Conservation (phyloP, 257 asterid genomes). For the Asclepias syriaca region DNA sequence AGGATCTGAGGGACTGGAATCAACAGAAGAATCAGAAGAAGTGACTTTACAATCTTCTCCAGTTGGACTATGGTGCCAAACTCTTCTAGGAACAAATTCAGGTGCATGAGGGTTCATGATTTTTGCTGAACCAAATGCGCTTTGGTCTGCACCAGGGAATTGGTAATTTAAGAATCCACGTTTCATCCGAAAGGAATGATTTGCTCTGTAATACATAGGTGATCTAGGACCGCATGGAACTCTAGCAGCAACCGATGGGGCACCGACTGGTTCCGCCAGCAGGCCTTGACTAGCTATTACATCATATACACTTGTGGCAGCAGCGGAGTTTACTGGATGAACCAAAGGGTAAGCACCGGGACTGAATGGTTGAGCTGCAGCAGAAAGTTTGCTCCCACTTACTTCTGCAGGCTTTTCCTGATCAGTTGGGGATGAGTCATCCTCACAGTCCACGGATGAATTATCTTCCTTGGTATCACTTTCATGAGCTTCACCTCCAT, state of each 20-base stretch:
- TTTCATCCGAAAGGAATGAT: slow-evolving; percentile 48
- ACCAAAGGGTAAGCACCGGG: slow-evolving; percentile 62
- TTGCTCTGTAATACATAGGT: slow-evolving; percentile 65
- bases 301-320: slow-evolving; percentile 55
- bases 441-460: slow-evolving; percentile 43
- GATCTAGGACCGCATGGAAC: slow-evolving; percentile 98
- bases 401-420: slow-evolving; percentile 54
- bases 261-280: slow-evolving; percentile 51
- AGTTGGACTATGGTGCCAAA: slow-evolving; percentile 42
- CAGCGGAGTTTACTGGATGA: slow-evolving; percentile 35
- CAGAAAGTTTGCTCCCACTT: slow-evolving; percentile 89
- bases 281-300: slow-evolving; percentile 56
- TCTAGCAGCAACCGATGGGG: slow-evolving; percentile 82
- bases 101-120: slow-evolving; percentile 97
- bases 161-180: slow-evolving; percentile 57
- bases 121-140: slow-evolving; percentile 35
- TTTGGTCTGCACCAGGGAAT: slow-evolving; percentile 41
- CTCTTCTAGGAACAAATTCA: slow-evolving; percentile 71
- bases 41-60: slow-evolving; percentile 42
- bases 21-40: slow-evolving; percentile 38
- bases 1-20: slow-evolving; percentile 35
- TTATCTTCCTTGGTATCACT: slow-evolving; percentile 33
- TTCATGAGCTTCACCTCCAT: slow-evolving; percentile 41
- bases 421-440: slow-evolving; percentile 29
- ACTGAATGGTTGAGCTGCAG: slow-evolving; percentile 86